These are phyloP conservation scores for Calcarisporium arbuscula DNA, from an alignment of 2,329 filamentous ascomycete genomes.

Conservation along the genomic window DNA sequence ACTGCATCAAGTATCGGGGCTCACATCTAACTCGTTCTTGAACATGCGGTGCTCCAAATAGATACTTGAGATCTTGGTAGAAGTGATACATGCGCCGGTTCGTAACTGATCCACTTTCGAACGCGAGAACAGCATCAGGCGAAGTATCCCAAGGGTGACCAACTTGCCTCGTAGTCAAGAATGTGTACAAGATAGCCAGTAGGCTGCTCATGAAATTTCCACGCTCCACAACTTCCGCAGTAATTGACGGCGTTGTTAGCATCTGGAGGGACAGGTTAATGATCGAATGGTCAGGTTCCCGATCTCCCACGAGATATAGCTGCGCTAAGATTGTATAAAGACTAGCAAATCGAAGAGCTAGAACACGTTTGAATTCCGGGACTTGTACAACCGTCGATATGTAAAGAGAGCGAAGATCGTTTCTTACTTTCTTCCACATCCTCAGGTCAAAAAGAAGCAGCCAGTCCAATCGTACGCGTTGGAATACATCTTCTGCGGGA, in stretches of 20 bases:
- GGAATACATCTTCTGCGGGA: conserved; percentile 79
- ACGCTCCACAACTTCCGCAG: conserved; percentile 86
- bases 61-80: conserved; percentile 87
- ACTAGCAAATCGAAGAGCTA: conserved; percentile 89
- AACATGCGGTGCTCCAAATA: conserved; percentile 83
- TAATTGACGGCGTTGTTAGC: conserved; percentile 94
- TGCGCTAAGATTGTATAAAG: conserved; percentile 92
- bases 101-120: conserved; percentile 90
- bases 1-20: conserved; percentile 84
- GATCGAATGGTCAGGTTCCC: conserved; percentile 96
- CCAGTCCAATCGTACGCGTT: conserved; percentile 86
- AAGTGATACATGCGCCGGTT: conserved; percentile 97
- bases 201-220: conserved; percentile 95
- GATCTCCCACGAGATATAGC: conserved; percentile 89
- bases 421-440: conserved; percentile 93
- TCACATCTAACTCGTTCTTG: conserved; percentile 79
- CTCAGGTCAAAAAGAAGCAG: conserved; percentile 89
- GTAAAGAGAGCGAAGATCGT: conserved; percentile 85
- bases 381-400: conserved; percentile 95
- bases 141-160: conserved; percentile 88
- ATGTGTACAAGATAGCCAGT: conserved; percentile 95
- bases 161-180: conserved; percentile 91
- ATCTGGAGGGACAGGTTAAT: conserved; percentile 97
- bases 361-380: conserved; percentile 89
- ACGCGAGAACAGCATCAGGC: conserved; percentile 78